Evolutionary conservation across 2,329 filamentous ascomycete genomes (phyloP).

Genomic region (Thelonectria rubi): DNA sequence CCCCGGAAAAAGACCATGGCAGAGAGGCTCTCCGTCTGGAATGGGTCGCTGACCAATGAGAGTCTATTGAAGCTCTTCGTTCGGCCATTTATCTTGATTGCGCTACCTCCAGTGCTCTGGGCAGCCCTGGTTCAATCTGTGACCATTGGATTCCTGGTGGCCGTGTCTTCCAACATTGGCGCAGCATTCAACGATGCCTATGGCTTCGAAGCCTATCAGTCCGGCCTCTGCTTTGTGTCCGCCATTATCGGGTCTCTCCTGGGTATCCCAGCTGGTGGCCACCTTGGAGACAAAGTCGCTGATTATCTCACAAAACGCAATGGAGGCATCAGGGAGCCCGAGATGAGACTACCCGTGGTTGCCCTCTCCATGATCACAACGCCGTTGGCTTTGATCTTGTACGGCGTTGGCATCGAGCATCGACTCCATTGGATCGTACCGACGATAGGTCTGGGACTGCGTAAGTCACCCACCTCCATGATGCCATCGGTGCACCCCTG

Average conservation of each 20-base stretch:
- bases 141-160: slow-evolving; percentile 64
- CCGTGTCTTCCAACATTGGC: slow-evolving; percentile 62
- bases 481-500: background rate
- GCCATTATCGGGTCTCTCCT: slow-evolving; percentile 58
- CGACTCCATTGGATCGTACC: slow-evolving; percentile 64
- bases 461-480: slow-evolving; percentile 47
- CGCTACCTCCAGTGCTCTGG: slow-evolving; percentile 64
- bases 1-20: slow-evolving; percentile 43
- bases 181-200: slow-evolving; percentile 54
- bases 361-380: slow-evolving; percentile 60
- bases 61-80: slow-evolving; percentile 57
- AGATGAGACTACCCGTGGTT: slow-evolving; percentile 67
- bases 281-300: slow-evolving; percentile 57
- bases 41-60: slow-evolving; percentile 55
- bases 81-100: slow-evolving; percentile 59
- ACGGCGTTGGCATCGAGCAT: slow-evolving; percentile 58
- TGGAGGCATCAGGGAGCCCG: slow-evolving; percentile 64
- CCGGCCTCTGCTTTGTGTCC: slow-evolving; percentile 61
- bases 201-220: slow-evolving; percentile 55
- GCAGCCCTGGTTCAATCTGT: slow-evolving; percentile 62
- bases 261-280: slow-evolving; percentile 61
- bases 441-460: slow-evolving; percentile 62
- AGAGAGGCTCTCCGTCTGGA: slow-evolving; percentile 52
- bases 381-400: slow-evolving; percentile 56
- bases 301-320: slow-evolving; percentile 61